These are phyloP conservation scores for Lantana camara DNA, from an alignment of 257 asterid species.

Conservation along the genomic window DNA sequence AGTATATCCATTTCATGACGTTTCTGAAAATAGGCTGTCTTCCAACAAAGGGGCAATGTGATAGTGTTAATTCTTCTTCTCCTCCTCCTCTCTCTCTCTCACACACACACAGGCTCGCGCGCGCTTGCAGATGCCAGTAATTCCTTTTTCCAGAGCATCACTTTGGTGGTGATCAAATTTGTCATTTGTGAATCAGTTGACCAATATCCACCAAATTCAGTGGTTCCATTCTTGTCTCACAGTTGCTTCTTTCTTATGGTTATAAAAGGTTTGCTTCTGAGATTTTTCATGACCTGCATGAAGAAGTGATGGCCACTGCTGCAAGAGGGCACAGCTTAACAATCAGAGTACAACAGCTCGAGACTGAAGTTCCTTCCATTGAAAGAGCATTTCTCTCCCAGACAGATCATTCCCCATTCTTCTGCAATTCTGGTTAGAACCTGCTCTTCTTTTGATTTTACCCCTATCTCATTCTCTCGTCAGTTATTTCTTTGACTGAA, in stretches of 20 bases:
- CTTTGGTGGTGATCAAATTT: background rate
- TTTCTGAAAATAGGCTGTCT: constrained; percentile 2
- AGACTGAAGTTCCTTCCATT: constrained; percentile 73
- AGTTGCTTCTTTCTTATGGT: constrained; percentile 41
- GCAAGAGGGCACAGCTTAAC: constrained; percentile 81
- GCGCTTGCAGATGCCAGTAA: background rate
- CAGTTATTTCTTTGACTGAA: constrained; percentile 8
- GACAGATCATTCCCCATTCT: constrained; percentile 79
- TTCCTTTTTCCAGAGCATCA: background rate
- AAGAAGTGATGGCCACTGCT: constrained; percentile 90
- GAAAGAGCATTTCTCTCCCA: constrained; percentile 91
- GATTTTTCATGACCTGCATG: constrained; percentile 87
- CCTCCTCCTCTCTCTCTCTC: background rate
- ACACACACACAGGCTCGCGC: background rate
- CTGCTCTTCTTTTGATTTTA: constrained; percentile 24
- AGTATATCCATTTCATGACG: background rate
- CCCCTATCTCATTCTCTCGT: constrained; percentile 5
- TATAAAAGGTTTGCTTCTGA: constrained; percentile 92
- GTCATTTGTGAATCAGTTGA: background rate
- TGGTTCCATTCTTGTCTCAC: constrained; percentile 6
- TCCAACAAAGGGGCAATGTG: constrained; percentile 11
- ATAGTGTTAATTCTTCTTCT: too few relatives aligned
- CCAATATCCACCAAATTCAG: background rate
- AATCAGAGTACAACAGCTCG: constrained; percentile 89
- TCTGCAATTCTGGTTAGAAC: constrained; percentile 66